Evolutionary conservation across 1,139 yeast genomes (phyloP).

Genomic region (Kluyveromyces sp.): DNA sequence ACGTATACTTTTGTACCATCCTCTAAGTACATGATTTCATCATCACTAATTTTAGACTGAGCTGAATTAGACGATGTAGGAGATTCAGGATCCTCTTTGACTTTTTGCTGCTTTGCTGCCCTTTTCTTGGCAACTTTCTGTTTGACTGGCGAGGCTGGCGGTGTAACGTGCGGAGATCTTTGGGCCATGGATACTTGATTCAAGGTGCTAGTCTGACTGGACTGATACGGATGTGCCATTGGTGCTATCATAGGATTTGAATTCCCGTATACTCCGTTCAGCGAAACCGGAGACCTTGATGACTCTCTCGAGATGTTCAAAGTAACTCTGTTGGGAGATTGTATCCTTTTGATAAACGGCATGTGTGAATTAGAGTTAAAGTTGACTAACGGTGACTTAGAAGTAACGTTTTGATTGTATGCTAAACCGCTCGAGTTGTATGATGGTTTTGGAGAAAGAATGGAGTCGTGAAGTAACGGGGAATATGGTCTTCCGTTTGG

Average conservation of each 20-base stretch:
- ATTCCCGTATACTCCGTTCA: conserved; percentile 18
- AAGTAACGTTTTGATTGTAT: conserved; percentile 13
- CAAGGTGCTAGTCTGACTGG: conserved; percentile 16
- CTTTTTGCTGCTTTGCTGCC: neutral
- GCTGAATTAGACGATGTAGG: conserved; percentile 9
- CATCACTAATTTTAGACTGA: conserved; percentile 18
- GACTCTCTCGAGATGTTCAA: conserved; percentile 32
- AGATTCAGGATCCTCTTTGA: conserved; percentile 9
- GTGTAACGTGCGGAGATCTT: conserved; percentile 16
- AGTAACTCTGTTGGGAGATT: conserved; percentile 32
- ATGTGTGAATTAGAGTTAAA: conserved; percentile 14
- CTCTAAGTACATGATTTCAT: conserved; percentile 30
- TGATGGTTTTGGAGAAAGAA: conserved; percentile 22
- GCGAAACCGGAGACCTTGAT: conserved; percentile 29
- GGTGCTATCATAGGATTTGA: conserved; percentile 17
- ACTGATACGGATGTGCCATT: conserved; percentile 17
- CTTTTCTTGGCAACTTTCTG: conserved; percentile 2
- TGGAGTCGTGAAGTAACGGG: conserved; percentile 12
- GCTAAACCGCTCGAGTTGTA: conserved; percentile 19
- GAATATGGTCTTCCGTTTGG: conserved; percentile 16
- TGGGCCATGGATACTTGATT: conserved; percentile 22
- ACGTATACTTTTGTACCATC: conserved; percentile 30
- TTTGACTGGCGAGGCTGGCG: conserved; percentile 14
- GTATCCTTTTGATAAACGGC: conserved; percentile 29
- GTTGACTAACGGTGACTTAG: conserved; percentile 9